Evolutionary conservation across 352 stramenopile species (phyloP).

Genomic region (Globisporangium megalacanthum): DNA sequence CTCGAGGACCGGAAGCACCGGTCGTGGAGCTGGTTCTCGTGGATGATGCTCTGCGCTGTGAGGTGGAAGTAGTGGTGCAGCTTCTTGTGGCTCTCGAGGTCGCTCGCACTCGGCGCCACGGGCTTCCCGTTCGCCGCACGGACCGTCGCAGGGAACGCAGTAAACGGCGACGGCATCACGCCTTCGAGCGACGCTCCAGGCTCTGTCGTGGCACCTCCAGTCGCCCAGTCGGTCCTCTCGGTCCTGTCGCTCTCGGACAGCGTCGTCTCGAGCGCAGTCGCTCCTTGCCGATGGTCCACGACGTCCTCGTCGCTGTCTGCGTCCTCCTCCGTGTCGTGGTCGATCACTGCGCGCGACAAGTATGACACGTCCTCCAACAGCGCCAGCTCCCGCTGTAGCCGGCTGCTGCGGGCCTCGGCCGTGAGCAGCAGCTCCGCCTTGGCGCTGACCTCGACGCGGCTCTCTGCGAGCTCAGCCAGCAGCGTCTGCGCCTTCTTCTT

Average conservation of each 20-base stretch:
- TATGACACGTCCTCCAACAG: constrained; percentile 77
- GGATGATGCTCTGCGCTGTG: constrained; percentile 81
- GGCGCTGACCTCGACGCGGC: constrained; percentile 35
- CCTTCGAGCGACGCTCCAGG: not conserved
- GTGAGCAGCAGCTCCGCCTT: constrained; percentile 59
- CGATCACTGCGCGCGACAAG: constrained; percentile 59
- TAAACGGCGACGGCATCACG: constrained; percentile 22
- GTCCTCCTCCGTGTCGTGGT: constrained; percentile 61
- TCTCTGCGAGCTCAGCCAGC: constrained; percentile 31
- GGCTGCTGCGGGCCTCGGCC: constrained; percentile 53
- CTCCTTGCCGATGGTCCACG: constrained; percentile 9
- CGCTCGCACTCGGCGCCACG: constrained; percentile 41
- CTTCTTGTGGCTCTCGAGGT: constrained; percentile 75
- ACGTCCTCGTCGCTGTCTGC: constrained; percentile 47
- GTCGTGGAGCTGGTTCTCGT: constrained; percentile 80
- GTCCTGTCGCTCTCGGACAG: not conserved
- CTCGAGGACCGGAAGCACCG: constrained; percentile 76
- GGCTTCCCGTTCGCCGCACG: constrained; percentile 25
- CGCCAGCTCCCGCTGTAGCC: constrained; percentile 65
- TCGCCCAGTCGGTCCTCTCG: not conserved
- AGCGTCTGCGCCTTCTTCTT: constrained; percentile 34
- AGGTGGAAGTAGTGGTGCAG: constrained; percentile 87
- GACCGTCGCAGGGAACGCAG: constrained; percentile 27
- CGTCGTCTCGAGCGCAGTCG: not conserved
- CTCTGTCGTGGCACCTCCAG: not conserved